Conservation (phyloP, 2,329 filamentous ascomycete species). For the Epichloe coenophiala region DNA sequence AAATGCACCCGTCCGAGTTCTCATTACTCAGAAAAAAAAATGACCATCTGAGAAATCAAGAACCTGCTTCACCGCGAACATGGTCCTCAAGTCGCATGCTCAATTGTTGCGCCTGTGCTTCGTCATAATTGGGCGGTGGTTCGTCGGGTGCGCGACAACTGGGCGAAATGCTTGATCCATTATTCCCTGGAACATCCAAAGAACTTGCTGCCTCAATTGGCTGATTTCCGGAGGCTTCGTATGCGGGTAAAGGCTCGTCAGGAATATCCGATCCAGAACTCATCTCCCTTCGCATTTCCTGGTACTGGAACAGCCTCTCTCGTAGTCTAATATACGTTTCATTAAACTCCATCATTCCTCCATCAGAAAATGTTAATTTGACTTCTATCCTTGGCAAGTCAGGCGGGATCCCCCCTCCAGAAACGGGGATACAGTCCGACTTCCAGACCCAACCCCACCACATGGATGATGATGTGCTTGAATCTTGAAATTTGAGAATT, state of each 20-base stretch:
- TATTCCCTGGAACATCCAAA: constrained; percentile 13
- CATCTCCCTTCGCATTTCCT: constrained; percentile 58
- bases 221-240: constrained; percentile 45
- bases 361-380: constrained; percentile 84
- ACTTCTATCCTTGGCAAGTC: constrained; percentile 62
- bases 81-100: constrained; percentile 51
- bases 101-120: constrained; percentile 63
- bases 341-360: constrained; percentile 87
- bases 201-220: constrained; percentile 15
- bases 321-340: constrained; percentile 71
- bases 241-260: constrained; percentile 77
- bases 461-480: constrained; percentile 64
- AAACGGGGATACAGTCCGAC: constrained; percentile 64
- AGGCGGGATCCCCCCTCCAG: constrained; percentile 75
- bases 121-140: constrained; percentile 83
- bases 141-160: constrained; percentile 45
- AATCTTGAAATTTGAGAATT: constrained; percentile 76
- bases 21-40: neutral
- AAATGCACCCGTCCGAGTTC: neutral
- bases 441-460: constrained; percentile 94
- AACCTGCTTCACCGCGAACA: constrained; percentile 38
- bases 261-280: constrained; percentile 54
- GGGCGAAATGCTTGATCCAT: constrained; percentile 22
- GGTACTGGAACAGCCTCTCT: constrained; percentile 68
- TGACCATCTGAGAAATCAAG: constrained; percentile 8